Conservation (phyloP, 768 basidiomycete genomes). For the Erythrobasidium yunnanense region DNA sequence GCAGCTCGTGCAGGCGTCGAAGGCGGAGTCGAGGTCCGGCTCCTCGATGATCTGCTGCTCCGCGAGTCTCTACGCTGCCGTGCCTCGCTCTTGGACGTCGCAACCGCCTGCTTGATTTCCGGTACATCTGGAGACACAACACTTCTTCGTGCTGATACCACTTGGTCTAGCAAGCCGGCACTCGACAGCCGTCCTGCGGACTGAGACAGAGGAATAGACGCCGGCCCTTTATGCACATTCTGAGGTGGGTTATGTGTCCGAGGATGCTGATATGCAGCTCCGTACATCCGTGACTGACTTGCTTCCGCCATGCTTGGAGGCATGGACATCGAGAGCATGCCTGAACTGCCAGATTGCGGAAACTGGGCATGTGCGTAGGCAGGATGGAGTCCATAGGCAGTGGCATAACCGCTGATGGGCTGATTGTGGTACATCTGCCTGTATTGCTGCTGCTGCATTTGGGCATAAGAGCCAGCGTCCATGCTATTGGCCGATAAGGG, state of each 20-base stretch:
- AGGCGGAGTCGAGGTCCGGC: not conserved
- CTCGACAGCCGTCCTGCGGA: slow-evolving; percentile 8
- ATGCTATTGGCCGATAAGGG: slow-evolving; percentile 1
- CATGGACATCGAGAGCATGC: not conserved
- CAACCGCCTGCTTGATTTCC: not conserved
- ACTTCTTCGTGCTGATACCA: not conserved
- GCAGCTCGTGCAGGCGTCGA: not conserved
- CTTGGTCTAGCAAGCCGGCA: slow-evolving; percentile 5
- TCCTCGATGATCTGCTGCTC: not conserved
- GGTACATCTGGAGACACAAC: not conserved
- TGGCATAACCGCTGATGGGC: no score
- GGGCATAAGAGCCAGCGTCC: not conserved
- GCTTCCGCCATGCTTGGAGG: not conserved
- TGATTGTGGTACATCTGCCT: not conserved
- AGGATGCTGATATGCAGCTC: no score
- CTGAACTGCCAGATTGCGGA: not conserved
- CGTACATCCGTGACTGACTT: not conserved
- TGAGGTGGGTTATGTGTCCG: no score
- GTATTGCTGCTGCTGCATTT: slow-evolving; percentile 8
- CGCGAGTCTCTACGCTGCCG: not conserved
- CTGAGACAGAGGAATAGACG: not conserved
- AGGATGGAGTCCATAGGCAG: not conserved
- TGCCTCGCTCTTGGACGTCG: not conserved
- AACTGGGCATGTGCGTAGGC: not conserved
- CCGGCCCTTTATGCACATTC: no score